These are phyloP conservation scores for Salix arbutifolia DNA, from an alignment of 345 rosid genomes.

Conservation along the genomic window DNA sequence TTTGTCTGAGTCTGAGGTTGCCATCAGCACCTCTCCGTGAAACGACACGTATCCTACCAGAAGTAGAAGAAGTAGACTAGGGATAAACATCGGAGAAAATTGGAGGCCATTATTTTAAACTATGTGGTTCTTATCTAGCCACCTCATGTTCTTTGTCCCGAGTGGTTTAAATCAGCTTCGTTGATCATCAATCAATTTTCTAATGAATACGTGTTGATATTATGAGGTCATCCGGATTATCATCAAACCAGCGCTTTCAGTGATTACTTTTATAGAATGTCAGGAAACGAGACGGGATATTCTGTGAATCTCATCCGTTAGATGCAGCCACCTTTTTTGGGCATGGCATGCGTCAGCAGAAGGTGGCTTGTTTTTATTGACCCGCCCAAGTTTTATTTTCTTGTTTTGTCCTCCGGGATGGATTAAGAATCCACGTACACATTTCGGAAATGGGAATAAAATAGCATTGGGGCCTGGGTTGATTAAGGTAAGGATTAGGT, in stretches of 20 bases:
- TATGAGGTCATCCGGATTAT: not conserved
- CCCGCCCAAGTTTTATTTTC: not conserved
- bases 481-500: not conserved
- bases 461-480: not conserved
- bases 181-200: not conserved
- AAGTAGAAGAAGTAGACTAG: not conserved
- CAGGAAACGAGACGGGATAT: not conserved
- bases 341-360: not conserved
- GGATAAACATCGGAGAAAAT: conserved; percentile 25
- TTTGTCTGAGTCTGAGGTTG: not conserved
- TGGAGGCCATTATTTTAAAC: not conserved
- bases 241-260: not conserved
- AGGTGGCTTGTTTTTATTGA: not conserved
- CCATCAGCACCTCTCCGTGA: not conserved
- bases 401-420: not conserved
- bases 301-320: not conserved
- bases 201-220: not conserved
- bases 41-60: conserved; percentile 8
- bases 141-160: conserved; percentile 27
- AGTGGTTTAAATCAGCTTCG: not conserved
- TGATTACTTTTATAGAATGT: not conserved
- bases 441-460: not conserved
- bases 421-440: not conserved
- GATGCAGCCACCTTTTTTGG: not conserved
- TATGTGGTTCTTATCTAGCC: conserved; percentile 36